A percentile compares a stretch with the other conserved stretches of the same genome.
Conservation (phyloP, 805 yeast species). For the Kluyveromyces starmeri region DNA sequence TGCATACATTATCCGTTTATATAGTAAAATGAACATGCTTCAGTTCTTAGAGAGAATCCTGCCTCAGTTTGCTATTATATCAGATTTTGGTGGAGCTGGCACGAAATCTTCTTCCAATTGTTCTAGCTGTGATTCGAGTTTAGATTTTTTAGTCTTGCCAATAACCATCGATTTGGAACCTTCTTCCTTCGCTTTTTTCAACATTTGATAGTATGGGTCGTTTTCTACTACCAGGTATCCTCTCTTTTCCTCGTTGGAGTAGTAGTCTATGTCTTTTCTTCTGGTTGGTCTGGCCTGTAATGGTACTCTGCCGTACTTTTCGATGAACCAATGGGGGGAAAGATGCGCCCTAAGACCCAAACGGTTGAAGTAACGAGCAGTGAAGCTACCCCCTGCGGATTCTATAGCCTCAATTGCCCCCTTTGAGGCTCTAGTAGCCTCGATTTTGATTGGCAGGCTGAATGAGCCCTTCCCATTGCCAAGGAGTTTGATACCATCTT, state of each 20-base stretch:
- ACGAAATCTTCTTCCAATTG: conserved; percentile 23
- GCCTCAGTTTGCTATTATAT: conserved; percentile 7
- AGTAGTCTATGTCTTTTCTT: conserved; percentile 70
- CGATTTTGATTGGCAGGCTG: conserved; percentile 60
- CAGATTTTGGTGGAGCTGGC: conserved; percentile 18
- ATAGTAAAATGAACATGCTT: no score
- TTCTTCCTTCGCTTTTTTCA: conserved; percentile 16
- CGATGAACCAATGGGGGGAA: conserved; percentile 59
- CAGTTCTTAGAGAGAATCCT: no score
- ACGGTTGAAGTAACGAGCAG: conserved; percentile 60
- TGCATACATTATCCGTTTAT: no score
- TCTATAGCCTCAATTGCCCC: conserved; percentile 71
- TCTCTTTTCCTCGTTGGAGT: conserved; percentile 58
- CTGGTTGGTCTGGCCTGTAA: conserved; percentile 77
- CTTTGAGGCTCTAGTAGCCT: conserved; percentile 72
- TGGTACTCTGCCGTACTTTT: conserved; percentile 73
- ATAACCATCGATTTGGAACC: conserved; percentile 15
- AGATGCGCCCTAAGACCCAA: conserved; percentile 69
- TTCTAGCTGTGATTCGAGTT: conserved; percentile 28
- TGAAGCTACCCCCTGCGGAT: conserved; percentile 60
- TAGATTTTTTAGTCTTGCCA: conserved; percentile 26
- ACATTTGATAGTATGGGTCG: conserved; percentile 21
- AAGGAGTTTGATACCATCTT: conserved; percentile 74
- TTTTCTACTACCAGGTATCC: conserved; percentile 58
- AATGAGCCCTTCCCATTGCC: conserved; percentile 50